phyloP scores from a whole-genome alignment of 192 early-diverging fungal genomes.

The Backusella tuberculispora region DNA sequence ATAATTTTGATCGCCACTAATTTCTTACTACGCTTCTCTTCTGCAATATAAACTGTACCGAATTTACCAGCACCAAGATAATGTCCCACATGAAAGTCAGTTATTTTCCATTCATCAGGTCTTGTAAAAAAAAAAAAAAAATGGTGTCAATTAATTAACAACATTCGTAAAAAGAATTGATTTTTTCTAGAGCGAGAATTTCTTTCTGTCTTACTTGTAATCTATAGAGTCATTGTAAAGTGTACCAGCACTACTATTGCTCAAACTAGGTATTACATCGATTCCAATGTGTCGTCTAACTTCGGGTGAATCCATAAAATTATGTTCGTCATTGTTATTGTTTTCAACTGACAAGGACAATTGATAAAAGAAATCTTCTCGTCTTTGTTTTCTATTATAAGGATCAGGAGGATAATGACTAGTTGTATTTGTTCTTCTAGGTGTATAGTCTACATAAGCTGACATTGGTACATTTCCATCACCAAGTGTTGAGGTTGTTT shows the following conservation, averaged over 20 bases:
- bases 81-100: constrained; percentile 90
- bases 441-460: constrained; percentile 40
- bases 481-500: neutral
- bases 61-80: constrained; percentile 93
- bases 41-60: constrained; percentile 89
- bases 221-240: neutral
- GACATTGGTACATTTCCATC: constrained; percentile 19
- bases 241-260: neutral
- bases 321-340: neutral
- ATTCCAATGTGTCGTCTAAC: constrained; percentile 32
- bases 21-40: constrained; percentile 78
- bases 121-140: neutral
- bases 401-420: neutral
- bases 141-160: neutral
- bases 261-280: neutral
- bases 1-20: constrained; percentile 92
- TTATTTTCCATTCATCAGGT: constrained; percentile 50
- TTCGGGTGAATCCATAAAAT: constrained; percentile 39
- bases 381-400: constrained; percentile 13
- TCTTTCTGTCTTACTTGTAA: neutral
- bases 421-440: constrained; percentile 10
- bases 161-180: neutral
- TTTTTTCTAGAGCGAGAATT: neutral
- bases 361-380: constrained; percentile 24
- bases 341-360: neutral